Evolutionary conservation across 2,329 filamentous ascomycete species (phyloP).

Genomic region (Neopestalotiopsis sp.): DNA sequence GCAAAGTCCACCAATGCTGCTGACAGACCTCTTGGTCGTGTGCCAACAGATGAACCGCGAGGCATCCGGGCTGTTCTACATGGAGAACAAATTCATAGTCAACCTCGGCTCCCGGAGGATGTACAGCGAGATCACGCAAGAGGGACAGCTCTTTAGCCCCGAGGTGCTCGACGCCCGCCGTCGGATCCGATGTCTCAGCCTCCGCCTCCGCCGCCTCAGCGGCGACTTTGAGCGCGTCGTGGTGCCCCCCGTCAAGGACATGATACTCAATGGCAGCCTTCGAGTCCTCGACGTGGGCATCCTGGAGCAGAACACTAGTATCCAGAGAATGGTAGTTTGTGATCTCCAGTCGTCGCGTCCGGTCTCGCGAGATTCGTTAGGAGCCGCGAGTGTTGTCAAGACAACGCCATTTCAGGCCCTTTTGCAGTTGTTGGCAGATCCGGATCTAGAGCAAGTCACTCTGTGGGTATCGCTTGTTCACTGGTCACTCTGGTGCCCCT

Average conservation of each 20-base stretch:
- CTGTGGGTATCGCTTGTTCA: slow-evolving; percentile 43
- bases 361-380: slow-evolving; percentile 14
- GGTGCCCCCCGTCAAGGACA: slow-evolving; percentile 34
- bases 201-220: slow-evolving; percentile 33
- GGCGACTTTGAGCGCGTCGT: slow-evolving; percentile 35
- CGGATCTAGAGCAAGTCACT: slow-evolving; percentile 46
- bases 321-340: neutral
- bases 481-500: slow-evolving; percentile 45
- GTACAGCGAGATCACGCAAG: slow-evolving; percentile 30
- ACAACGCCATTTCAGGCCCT: slow-evolving; percentile 39
- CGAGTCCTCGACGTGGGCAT: slow-evolving; percentile 30
- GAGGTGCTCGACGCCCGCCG: slow-evolving; percentile 32
- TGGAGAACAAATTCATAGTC: slow-evolving; percentile 33
- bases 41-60: slow-evolving; percentile 38
- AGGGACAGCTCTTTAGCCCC: slow-evolving; percentile 34
- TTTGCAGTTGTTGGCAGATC: slow-evolving; percentile 48
- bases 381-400: slow-evolving; percentile 25
- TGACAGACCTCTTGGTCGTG: slow-evolving; percentile 31
- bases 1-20: neutral
- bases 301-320: slow-evolving; percentile 24
- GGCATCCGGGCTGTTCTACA: slow-evolving; percentile 36
- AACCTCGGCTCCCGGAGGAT: slow-evolving; percentile 34
- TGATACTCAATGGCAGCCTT: slow-evolving; percentile 34
- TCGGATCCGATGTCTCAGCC: slow-evolving; percentile 31
- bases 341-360: neutral